These are phyloP conservation scores for Capniomyces stellatus DNA, from an alignment of 371 early-diverging fungal genomes.

Conservation along the genomic window DNA sequence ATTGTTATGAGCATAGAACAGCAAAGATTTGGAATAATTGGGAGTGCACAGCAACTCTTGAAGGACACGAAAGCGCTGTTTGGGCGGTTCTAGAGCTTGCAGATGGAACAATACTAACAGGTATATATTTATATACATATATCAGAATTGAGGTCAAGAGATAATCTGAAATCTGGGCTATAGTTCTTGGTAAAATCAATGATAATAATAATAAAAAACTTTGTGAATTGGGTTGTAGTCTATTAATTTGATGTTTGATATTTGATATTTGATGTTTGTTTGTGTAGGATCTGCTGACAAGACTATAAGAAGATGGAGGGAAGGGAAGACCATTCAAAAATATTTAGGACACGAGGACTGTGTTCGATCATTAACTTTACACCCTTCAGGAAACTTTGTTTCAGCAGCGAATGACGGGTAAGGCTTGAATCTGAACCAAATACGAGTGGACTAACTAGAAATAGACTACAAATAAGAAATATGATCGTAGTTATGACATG, in stretches of 20 bases:
- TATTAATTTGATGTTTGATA: no score
- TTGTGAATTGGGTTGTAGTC: no score
- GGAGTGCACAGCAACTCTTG: conserved; percentile 39
- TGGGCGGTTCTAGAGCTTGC: conserved; percentile 71
- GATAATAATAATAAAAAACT: no score
- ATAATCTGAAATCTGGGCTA: no score
- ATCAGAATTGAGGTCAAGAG: no score
- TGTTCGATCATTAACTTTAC: conserved; percentile 57
- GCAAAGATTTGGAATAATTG: conserved; percentile 76
- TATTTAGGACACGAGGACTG: conserved; percentile 79
- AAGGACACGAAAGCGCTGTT: conserved; percentile 74
- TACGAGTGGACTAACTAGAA: no score
- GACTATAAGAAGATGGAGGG: conserved; percentile 70
- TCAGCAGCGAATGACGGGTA: conserved; percentile 70
- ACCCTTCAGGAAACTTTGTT: conserved; percentile 47
- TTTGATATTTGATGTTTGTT: background rate
- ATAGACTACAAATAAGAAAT: no score
- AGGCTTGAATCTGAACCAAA: no score
- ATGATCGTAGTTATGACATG: no score
- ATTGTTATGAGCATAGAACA: conserved; percentile 19
- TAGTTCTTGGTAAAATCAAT: no score
- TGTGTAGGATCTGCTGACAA: conserved; percentile 79
- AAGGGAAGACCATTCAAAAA: conserved; percentile 45
- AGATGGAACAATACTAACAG: conserved; percentile 59
- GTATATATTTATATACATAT: no score